Evolutionary conservation across 2,329 filamentous ascomycete species (phyloP), one percentile per base, ranked within the genome.

Genomic region (Talaromyces albobiverticillius): DNA sequence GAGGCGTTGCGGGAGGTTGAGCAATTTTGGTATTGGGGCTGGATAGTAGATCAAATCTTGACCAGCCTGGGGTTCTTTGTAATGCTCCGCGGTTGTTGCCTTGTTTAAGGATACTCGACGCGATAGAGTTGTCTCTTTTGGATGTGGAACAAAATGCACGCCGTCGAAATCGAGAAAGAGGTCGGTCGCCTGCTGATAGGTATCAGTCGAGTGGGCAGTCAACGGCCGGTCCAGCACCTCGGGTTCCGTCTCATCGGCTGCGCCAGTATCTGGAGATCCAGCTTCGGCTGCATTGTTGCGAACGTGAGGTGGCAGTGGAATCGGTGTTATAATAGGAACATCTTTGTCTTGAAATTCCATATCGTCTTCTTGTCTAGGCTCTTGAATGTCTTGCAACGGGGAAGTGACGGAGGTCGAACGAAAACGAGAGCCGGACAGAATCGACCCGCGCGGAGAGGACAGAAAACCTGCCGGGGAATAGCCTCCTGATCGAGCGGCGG

Each of bases 31-130:
- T 2, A 99, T 94, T 1, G 90, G 92, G 3, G 94, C 94, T 13
- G 94, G 94, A 69, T 99, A 99, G 72, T 87, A 97, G 9, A 96
- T 84, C 89, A 97, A 96, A 62, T 86, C 79, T 60, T 93, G 84
- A 4, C 84, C 87, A 1, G 86, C 86, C 47, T 65, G 67, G 2
- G 73, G 68, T 53, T 74, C 67, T 48, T 70, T 66, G 60, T 71
- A 73, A 22, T 66, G 62, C 57, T 71, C 63, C 11, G 70, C 63
- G 47, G 71, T 63, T 52, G 64, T 67, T 4, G 74, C 72, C 46
- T 67, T 67, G 18, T 59, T 67, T 40, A 76, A 58, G 25, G 75
- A 71, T 16, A 75, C 59, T 40, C 65, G 69, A 22, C 70, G 67
- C 47, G 60, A 59, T 51, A 58, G 48, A 52, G 64, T 53, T 32